These are phyloP conservation scores for Geotrichum candidum DNA, from an alignment of 1,139 yeast genomes.

Conservation along the genomic window DNA sequence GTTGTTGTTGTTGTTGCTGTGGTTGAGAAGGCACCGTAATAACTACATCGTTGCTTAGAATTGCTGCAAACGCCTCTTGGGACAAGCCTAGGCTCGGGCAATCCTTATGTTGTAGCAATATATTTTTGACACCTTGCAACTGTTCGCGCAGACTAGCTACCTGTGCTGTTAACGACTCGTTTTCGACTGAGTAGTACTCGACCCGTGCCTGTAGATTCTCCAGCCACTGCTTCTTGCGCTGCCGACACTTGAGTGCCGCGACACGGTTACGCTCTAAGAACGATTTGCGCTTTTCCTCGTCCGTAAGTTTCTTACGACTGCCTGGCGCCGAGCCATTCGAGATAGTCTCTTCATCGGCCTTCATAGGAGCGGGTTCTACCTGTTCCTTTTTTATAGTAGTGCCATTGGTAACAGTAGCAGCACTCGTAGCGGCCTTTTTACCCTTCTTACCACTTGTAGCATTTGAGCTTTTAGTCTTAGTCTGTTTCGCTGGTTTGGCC, in stretches of 20 bases:
- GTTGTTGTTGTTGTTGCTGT: background rate
- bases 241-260: conserved; percentile 95
- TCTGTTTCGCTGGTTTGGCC: background rate
- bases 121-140: conserved; percentile 45
- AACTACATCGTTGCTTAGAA: background rate
- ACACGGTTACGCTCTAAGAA: conserved; percentile 87
- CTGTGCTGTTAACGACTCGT: conserved; percentile 58
- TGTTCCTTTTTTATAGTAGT: background rate
- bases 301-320: conserved; percentile 36
- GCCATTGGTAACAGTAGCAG: background rate
- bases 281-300: conserved; percentile 69
- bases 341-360: background rate
- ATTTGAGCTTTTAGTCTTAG: background rate
- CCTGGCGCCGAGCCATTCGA: conserved; percentile 1
- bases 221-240: conserved; percentile 84
- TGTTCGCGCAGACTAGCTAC: conserved; percentile 55
- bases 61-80: conserved; percentile 4
- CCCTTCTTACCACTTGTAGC: background rate
- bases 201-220: conserved; percentile 75
- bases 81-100: conserved; percentile 21
- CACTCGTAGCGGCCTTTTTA: background rate
- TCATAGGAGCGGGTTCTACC: background rate
- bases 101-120: conserved; percentile 37
- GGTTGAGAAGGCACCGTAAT: background rate
- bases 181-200: conserved; percentile 65